A percentile compares a stretch with the other conserved stretches of the same genome.
These are phyloP conservation scores for Leishmania guyanensis DNA, from an alignment of 208 protist genomes.

Conservation along the genomic window DNA sequence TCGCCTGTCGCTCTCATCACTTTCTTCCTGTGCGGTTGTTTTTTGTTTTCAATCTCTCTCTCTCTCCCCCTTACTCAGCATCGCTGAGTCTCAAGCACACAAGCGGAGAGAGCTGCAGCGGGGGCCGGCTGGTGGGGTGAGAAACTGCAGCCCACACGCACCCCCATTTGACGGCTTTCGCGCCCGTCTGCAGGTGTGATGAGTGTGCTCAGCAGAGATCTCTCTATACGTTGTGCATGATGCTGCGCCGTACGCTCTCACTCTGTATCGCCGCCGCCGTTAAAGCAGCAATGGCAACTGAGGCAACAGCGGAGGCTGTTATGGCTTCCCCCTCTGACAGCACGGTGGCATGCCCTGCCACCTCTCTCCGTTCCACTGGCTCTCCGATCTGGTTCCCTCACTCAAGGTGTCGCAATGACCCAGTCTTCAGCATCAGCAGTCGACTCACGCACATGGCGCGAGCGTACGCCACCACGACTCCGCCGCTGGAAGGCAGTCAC, in stretches of 20 bases:
- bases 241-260: neutral
- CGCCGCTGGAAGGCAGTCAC: neutral
- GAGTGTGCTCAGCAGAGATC: neutral
- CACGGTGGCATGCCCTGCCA: neutral
- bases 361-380: neutral
- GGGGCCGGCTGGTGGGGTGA: neutral
- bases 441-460: neutral
- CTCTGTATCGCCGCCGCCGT: neutral
- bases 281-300: neutral
- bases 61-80: neutral
- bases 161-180: neutral
- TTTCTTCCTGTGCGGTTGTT: constrained; percentile 6
- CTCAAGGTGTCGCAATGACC: neutral
- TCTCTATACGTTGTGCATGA: neutral
- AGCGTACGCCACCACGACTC: constrained; percentile 3
- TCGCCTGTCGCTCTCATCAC: neutral
- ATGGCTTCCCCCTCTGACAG: neutral
- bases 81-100: neutral
- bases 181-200: neutral
- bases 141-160: neutral
- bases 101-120: neutral
- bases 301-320: neutral
- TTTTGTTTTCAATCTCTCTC: neutral
- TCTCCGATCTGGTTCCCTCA: neutral
- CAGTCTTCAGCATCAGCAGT: neutral